Base-by-base conservation (phyloP, 768 basidiomycete genomes). In the Leccinum ochraceum region DNA sequence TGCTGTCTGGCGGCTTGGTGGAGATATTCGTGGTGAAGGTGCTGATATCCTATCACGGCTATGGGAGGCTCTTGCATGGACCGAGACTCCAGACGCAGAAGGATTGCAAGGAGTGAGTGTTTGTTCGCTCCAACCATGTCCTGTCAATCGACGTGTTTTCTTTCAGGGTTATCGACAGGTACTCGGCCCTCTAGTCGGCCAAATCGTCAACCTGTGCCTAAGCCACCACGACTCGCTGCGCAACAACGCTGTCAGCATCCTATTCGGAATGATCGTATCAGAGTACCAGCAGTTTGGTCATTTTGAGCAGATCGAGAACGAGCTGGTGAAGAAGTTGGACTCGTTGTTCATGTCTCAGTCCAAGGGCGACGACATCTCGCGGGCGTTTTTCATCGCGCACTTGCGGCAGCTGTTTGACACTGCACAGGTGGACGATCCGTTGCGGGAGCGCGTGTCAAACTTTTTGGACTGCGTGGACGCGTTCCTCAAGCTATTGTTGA, bases 211-310 rank as follows among this genome's bases (percentile, higher is more conserved):
- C 65, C 79, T 98, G 16, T 98, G 96, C 71, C 79, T 98, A 56
- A 97, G 95, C 63, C 93, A 95, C 67, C 95, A 98, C 70, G 96
- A 98, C 69, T 87, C 89, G 68, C 82, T 97, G 44, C 86, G 95
- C 64, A 92, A 84, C 69, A 91, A 90, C 64, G 95, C 94, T 0
- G 94, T 96, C 22, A 87, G 92, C 66, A 95, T 98, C 59, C 83
- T 98, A 22, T 96, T 90, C 75, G 92, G 89, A 68, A 97, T 98
- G 94, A 94, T 98, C 61, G 85, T 95, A 52, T 89, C 92, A 3
- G 92, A 96, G 72, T 95, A 91, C 73, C 86, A 93, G 59, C 87
- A 90, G 60, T 86, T 86, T 13, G 87, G 85, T 26, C 86, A 92
- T 70, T 97, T 98, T 70, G 88, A 89, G 66, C 85, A 84, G 51